Conservation (phyloP, 345 rosid species). For the Eucalyptus albens region DNA sequence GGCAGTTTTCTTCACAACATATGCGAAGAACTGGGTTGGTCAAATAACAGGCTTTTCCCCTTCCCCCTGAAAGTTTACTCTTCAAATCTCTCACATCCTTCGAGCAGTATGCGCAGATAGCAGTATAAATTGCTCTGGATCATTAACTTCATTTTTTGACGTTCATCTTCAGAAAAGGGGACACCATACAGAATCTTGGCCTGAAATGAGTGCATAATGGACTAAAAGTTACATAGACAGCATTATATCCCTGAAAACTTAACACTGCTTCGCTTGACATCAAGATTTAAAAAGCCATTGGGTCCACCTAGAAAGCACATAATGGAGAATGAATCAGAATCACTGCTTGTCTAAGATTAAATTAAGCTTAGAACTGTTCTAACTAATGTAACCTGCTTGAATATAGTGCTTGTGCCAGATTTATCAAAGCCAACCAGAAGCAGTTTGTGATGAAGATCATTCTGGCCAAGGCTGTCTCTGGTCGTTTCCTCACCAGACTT, state of each 20-base stretch:
- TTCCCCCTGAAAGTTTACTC: slow-evolving; percentile 6
- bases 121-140: slow-evolving; percentile 65
- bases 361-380: not conserved
- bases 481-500: slow-evolving; percentile 18
- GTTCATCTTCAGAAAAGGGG: slow-evolving; percentile 76
- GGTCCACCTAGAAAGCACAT: not conserved
- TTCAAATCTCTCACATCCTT: slow-evolving; percentile 57
- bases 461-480: slow-evolving; percentile 5
- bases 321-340: not conserved
- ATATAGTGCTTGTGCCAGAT: slow-evolving; percentile 78
- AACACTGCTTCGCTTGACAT: not conserved
- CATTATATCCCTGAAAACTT: not conserved
- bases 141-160: slow-evolving; percentile 43
- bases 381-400: slow-evolving; percentile 54
- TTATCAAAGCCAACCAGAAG: slow-evolving; percentile 67
- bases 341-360: not conserved
- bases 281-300: not conserved
- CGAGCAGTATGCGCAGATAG: slow-evolving; percentile 61
- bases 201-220: slow-evolving; percentile 25
- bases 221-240: not conserved
- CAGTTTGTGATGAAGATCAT: slow-evolving; percentile 24
- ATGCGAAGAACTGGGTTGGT: slow-evolving; percentile 35
- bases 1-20: not conserved
- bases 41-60: slow-evolving; percentile 14
- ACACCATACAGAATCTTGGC: slow-evolving; percentile 49